Conservation (phyloP, 2,329 filamentous ascomycete species). For the Drechslerella coelobrocha region DNA sequence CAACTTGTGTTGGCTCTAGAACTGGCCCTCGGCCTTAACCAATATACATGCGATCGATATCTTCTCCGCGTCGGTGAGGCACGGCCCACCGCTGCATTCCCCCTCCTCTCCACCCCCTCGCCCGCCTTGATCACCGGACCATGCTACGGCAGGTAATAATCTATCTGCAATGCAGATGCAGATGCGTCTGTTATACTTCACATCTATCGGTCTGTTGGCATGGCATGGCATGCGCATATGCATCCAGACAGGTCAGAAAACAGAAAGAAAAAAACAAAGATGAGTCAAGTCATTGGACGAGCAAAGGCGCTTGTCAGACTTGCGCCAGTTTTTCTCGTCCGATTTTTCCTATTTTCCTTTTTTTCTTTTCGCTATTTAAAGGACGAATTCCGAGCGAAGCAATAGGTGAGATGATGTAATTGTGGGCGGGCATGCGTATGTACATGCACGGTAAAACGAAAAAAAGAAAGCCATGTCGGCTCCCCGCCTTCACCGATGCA, state of each 20-base stretch:
- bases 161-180: conserved; percentile 24
- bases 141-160: conserved; percentile 22
- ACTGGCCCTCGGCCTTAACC: neutral
- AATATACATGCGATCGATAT: no score
- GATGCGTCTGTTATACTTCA: conserved; percentile 1
- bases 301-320: conserved; percentile 42
- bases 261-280: conserved; percentile 7
- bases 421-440: neutral
- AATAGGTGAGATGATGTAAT: conserved; percentile 50
- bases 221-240: no score
- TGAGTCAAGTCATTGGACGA: conserved; percentile 43
- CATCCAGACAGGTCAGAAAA: conserved; percentile 8
- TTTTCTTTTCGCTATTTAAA: conserved; percentile 33
- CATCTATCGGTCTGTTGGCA: no score
- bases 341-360: neutral
- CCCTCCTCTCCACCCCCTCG: neutral
- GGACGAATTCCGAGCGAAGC: conserved; percentile 18
- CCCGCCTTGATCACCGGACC: conserved; percentile 39
- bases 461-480: neutral
- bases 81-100: no score
- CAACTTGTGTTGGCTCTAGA: conserved; percentile 4
- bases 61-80: no score
- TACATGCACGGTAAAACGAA: conserved; percentile 4
- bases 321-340: conserved; percentile 31
- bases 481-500: neutral